phyloP scores from a whole-genome alignment of 2,329 filamentous ascomycete species.

The Verticillium nonalfalfae region DNA sequence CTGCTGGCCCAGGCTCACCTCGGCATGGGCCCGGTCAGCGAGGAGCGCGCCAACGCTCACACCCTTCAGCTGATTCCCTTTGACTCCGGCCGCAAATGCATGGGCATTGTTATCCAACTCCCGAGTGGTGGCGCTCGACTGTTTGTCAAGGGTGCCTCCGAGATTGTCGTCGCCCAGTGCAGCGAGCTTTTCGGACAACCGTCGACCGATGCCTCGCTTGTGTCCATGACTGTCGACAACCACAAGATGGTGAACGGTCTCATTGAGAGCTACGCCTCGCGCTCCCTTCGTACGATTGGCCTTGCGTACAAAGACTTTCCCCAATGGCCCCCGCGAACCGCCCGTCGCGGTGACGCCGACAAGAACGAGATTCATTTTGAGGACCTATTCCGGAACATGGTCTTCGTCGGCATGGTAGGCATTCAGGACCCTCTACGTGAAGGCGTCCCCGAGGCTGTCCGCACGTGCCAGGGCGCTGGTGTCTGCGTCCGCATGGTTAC shows the following conservation, averaged over 20 bases:
- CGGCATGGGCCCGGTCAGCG: slow-evolving; percentile 57
- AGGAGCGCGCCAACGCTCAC: slow-evolving; percentile 54
- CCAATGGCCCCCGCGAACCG: slow-evolving; percentile 70
- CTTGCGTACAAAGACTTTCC: slow-evolving; percentile 80
- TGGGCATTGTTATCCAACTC: slow-evolving; percentile 52
- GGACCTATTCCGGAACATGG: slow-evolving; percentile 61
- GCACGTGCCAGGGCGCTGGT: slow-evolving; percentile 66
- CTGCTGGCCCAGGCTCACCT: slow-evolving; percentile 61
- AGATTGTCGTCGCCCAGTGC: slow-evolving; percentile 55
- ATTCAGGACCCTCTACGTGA: slow-evolving; percentile 76
- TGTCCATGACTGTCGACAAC: slow-evolving; percentile 44
- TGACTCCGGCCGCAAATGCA: slow-evolving; percentile 69
- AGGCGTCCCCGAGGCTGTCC: slow-evolving; percentile 68
- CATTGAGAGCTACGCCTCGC: slow-evolving; percentile 71
- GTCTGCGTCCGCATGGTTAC: slow-evolving; percentile 83
- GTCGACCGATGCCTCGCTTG: slow-evolving; percentile 32
- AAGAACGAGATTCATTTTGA: slow-evolving; percentile 59
- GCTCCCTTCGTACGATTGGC: slow-evolving; percentile 78
- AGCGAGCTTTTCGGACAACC: slow-evolving; percentile 44
- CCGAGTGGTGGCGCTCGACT: slow-evolving; percentile 46
- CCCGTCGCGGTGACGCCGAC: slow-evolving; percentile 46
- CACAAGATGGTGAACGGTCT: slow-evolving; percentile 53
- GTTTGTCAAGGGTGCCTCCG: slow-evolving; percentile 59
- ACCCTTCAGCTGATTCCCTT: slow-evolving; percentile 67
- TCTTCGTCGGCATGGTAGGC: slow-evolving; percentile 64